Base-by-base conservation (phyloP, 805 yeast species). In the Suhomyces sp. region DNA sequence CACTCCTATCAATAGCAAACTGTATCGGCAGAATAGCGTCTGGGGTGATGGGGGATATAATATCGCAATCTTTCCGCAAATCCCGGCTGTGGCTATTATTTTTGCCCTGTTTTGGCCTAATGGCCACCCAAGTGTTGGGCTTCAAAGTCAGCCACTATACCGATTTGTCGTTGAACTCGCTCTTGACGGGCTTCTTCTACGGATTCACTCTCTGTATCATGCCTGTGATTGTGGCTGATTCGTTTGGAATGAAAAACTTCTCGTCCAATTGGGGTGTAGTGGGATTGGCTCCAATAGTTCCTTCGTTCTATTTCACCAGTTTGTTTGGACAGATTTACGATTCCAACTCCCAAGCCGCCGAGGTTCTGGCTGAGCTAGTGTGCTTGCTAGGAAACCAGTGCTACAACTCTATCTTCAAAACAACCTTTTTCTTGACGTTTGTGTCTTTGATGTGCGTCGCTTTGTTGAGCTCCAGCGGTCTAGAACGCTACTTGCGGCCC, bases 201-300 rank as follows among this genome's bases (percentile, higher is more conserved):
- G 96, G 96, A 0, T 79, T 83, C 56, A 76, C 85, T 22, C 86
- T 86, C 69, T 87, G 92, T 48, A 76, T 86, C 7, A 79, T 82
- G 68, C 94, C 96, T 5, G 83, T 88, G n/a, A 81, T 88, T 19
- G 78, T 86, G n/a, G 81, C 90, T 15, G 93, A 88, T 57, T 68
- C 78, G 8, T 88, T 87, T 69, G 94, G 94, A 2, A 80, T 88
- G 72, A 73, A 73, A 15, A 75, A 80, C 49, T 86, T 87, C 60
- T 80, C 88, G 6, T 83, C 80, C 57, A 86, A 86, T 61, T 88
- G 91, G 89, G 96, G 96, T 0, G 63, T 84, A 35, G 77, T 86
- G 22, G 83, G 85, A 9, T 62, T 86, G 49, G 82, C 91, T 0
- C 92, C 94, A 1, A 78, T 86, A 13, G 56, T 84, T 0, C 83